A percentile compares a stretch with the other conserved stretches of the same genome.
Evolutionary conservation across 108 stramenopile species (phyloP).

Genomic region (Fistulifera pelliculosa): DNA sequence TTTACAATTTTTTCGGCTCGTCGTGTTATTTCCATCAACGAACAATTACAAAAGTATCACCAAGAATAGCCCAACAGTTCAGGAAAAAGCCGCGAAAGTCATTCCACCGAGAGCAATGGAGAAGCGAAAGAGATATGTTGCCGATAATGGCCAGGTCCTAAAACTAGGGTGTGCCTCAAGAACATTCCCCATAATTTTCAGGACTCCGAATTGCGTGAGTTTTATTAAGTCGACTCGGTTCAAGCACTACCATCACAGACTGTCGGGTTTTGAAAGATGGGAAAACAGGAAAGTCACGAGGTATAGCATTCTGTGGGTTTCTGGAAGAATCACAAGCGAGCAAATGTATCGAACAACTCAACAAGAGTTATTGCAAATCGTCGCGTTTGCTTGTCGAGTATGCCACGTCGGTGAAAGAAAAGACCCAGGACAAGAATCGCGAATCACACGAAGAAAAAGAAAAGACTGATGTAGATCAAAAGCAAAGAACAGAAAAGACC

Average conservation of each 20-base stretch:
- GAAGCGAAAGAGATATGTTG: too few relatives aligned
- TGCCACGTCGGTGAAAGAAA: conserved; percentile 28
- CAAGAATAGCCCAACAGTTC: too few relatives aligned
- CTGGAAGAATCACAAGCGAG: conserved; percentile 40
- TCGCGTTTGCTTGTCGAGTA: conserved; percentile 54
- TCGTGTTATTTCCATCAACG: too few relatives aligned
- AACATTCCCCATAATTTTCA: conserved; percentile 65
- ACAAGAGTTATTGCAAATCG: conserved; percentile 46
- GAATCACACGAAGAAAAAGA: conserved; percentile 18
- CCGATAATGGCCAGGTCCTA: conserved; percentile 6
- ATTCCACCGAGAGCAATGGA: too few relatives aligned
- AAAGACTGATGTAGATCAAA: conserved; percentile 5
- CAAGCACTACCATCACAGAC: conserved; percentile 10
- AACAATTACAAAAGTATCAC: too few relatives aligned
- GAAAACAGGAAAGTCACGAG: conserved; percentile 53
- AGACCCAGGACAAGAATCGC: conserved; percentile 15
- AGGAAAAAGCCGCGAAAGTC: too few relatives aligned
- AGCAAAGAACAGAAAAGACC: background rate
- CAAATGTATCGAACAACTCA: conserved; percentile 43
- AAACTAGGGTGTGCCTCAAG: conserved; percentile 76
- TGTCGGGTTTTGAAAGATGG: conserved; percentile 44
- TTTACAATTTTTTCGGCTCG: too few relatives aligned
- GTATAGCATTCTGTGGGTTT: conserved; percentile 81
- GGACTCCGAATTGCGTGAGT: conserved; percentile 46
- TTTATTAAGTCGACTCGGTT: conserved; percentile 14